Evolutionary conservation across 2,329 filamentous ascomycete species (phyloP), one percentile per base, ranked within the genome.

Genomic region (Ascosphaera pollenicola): DNA sequence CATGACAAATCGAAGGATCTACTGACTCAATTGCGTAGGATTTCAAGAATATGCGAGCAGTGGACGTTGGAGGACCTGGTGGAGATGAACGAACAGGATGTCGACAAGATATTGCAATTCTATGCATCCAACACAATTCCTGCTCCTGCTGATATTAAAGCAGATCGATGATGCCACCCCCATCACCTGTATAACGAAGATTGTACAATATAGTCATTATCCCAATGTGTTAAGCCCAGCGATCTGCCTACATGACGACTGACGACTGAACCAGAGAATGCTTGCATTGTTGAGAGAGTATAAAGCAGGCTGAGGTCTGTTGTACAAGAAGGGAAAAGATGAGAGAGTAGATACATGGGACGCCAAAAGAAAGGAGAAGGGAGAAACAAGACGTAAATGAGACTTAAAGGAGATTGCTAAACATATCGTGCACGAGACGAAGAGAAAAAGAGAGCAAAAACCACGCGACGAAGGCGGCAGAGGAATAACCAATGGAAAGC

Each of bases 1-100:
- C n/a, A n/a, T n/a, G n/a, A n/a, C n/a, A n/a, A n/a, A n/a, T n/a
- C n/a, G n/a, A n/a, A n/a, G n/a, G n/a, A n/a, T n/a, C n/a, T n/a
- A n/a, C n/a, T n/a, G 34, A 18, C 7, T 35, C 34, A 35, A 35
- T 18, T 35, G 6, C 13, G 10, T 17, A 80, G 76, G 81, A 92
- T 92, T 77, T 78, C 73, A 37, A 76, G 71, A 48, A 78, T 92
- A 37, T 89, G 82, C 60, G 79, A 91, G 46, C 64, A 72, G 16
- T 91, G 83, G 62, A 74, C 68, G 40, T 71, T 85, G 54, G 73
- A 85, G 43, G 76, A 91, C 44, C 68, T 92, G 46, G 82, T 78
- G 49, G 69, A 70, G 30, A 70, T 92, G 64, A 71, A 69, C 11
- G 77, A 83, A 38, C 69, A 75, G 49, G 82, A 80, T 49, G 87